Evolutionary conservation across 2,329 filamentous ascomycete species (phyloP).

Genomic region (Botrytis deweyae): DNA sequence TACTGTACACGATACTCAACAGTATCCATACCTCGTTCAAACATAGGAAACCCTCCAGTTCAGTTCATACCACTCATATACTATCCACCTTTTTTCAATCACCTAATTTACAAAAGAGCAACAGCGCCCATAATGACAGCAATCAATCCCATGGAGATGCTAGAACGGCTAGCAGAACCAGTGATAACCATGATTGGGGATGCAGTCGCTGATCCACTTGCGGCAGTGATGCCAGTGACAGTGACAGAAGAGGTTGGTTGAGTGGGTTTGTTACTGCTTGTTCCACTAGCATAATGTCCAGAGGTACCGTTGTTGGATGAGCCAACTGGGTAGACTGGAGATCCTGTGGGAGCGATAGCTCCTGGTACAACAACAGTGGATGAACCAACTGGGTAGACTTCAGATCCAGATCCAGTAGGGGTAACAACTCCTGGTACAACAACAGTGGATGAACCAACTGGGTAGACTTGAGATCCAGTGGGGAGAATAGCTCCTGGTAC

Average conservation of each 20-base stretch:
- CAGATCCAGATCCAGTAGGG: background rate
- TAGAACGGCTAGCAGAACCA: constrained; percentile 12
- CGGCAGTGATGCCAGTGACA: background rate
- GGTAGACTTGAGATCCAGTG: background rate
- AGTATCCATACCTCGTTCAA: constrained; percentile 1
- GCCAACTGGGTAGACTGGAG: background rate
- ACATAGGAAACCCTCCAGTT: constrained; percentile 6
- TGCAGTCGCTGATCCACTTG: background rate
- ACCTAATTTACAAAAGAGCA: constrained; percentile 16
- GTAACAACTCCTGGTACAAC: background rate
- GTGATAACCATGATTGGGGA: constrained; percentile 1
- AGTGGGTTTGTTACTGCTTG: background rate
- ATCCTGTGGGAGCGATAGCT: background rate
- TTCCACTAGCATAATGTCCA: background rate
- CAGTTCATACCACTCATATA: background rate
- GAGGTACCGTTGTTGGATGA: background rate
- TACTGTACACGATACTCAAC: background rate
- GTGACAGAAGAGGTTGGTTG: background rate
- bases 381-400: background rate
- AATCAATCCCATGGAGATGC: constrained; percentile 1
- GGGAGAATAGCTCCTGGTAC: background rate
- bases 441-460: background rate
- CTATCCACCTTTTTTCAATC: background rate
- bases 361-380: background rate
- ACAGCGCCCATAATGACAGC: constrained; percentile 6